Base-by-base conservation (phyloP, 495 filamentous ascomycete species). In the Aspergillus mulundensis region DNA sequence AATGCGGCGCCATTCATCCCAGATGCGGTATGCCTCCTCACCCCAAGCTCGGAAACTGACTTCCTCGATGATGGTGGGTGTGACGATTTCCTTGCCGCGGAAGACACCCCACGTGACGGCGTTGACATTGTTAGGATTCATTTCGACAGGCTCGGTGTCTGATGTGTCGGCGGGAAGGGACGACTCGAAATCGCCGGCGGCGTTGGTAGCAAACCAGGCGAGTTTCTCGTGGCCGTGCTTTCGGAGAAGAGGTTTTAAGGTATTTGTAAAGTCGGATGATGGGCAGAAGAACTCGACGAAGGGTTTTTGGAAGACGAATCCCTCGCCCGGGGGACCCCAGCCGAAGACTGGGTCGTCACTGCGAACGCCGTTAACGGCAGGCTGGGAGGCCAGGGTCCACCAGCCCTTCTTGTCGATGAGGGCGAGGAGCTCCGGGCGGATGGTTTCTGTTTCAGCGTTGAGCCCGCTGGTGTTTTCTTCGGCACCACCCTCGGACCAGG, bases 91-190 rank as follows among this genome's bases (percentile, higher is more conserved):
- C 72, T 97, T 97, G 18, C 91, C 92, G 1, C 88, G 87, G 71
- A 98, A 98, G 12, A 88, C 87, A 32, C 94, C 94, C 94, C 94
- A 98, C 2, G 94, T 98, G 2, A 98, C 94, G 1, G 95, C 90
- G 66, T 97, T 95, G 38, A 95, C 90, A 18, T 82, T 77, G 36
- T 80, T 79, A 14, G 68, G 65, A 66, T 69, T 70, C 20, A 72
- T 64, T n/a, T 73, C 67, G 38, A 72, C 67, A 11, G 64, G 62
- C 7, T 72, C 74, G 10, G 64, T 46, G 24, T 71, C 70, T 10
- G 66, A 50, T 12, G 68, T 58, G n/a, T 64, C 56, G 15, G 56
- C 53, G 48, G 74, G 69, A 7, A 71, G 82, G 0, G 85, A 88
- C 16, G 86, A 87, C 45, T 84, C 76, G 67, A 91, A 91, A 48